A percentile compares a stretch with the other conserved stretches of the same genome.
These are phyloP conservation scores for Nothophoma quercina DNA, from an alignment of 2,329 filamentous ascomycete genomes.

Conservation along the genomic window DNA sequence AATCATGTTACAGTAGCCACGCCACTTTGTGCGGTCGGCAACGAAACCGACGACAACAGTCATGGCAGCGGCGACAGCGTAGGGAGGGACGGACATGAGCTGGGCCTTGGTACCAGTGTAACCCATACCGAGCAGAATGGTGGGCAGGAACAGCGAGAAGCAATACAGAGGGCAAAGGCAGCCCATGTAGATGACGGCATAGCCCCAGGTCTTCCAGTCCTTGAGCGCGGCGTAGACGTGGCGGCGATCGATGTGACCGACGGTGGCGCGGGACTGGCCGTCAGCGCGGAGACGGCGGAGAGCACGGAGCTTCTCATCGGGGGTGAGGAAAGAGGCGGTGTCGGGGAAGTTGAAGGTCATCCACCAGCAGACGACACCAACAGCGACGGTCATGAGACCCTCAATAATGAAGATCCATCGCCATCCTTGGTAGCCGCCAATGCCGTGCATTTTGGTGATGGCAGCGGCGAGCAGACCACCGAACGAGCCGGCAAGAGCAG, in stretches of 20 bases:
- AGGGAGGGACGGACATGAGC: slow-evolving; percentile 78
- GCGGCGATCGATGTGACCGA: slow-evolving; percentile 44
- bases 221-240: slow-evolving; percentile 54
- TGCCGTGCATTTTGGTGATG: slow-evolving; percentile 68
- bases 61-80: slow-evolving; percentile 73
- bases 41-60: slow-evolving; percentile 75
- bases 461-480: slow-evolving; percentile 65
- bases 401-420: slow-evolving; percentile 52
- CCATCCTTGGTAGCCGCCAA: slow-evolving; percentile 55
- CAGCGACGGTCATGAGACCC: slow-evolving; percentile 47
- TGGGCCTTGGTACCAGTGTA: slow-evolving; percentile 71
- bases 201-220: slow-evolving; percentile 60
- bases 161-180: slow-evolving; percentile 57
- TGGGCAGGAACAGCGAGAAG: slow-evolving; percentile 56
- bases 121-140: slow-evolving; percentile 54
- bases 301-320: slow-evolving; percentile 63
- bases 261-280: slow-evolving; percentile 72
- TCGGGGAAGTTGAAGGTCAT: slow-evolving; percentile 71
- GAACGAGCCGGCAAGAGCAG: slow-evolving; percentile 66
- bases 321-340: slow-evolving; percentile 64
- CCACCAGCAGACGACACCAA: slow-evolving; percentile 55
- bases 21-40: slow-evolving; percentile 75
- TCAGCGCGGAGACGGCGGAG: slow-evolving; percentile 70
- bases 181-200: slow-evolving; percentile 70
- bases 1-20: slow-evolving; percentile 81